These are phyloP conservation scores for Bruguiera parviflora DNA, from an alignment of 345 rosid genomes.

Conservation along the genomic window DNA sequence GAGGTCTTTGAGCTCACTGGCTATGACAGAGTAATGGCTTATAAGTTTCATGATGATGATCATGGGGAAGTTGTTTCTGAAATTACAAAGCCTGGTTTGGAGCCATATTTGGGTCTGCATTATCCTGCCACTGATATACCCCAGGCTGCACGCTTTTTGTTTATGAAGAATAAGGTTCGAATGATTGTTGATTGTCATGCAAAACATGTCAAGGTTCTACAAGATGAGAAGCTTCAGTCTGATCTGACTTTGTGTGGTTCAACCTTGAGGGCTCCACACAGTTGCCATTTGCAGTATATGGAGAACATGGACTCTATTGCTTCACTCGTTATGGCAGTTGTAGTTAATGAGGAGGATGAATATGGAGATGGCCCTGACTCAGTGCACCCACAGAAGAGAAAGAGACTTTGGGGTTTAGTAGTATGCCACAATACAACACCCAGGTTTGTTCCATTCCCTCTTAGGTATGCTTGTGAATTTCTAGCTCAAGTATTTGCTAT, in stretches of 20 bases:
- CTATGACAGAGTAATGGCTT: constrained; percentile 93
- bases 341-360: constrained; percentile 77
- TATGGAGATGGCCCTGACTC: constrained; percentile 43
- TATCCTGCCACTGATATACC: constrained; percentile 99
- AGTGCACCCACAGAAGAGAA: constrained; percentile 59
- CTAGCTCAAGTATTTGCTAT: constrained; percentile 91
- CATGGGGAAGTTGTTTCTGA: constrained; percentile 96
- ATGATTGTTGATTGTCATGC: constrained; percentile 94
- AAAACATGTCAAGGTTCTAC: constrained; percentile 81
- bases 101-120: constrained; percentile 95
- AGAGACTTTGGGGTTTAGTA: constrained; percentile 92
- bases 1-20: constrained; percentile 96
- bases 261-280: constrained; percentile 88
- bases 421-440: constrained; percentile 90
- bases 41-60: constrained; percentile 95
- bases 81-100: constrained; percentile 77
- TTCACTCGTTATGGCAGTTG: constrained; percentile 95
- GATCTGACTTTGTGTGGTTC: constrained; percentile 91
- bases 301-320: constrained; percentile 92
- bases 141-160: constrained; percentile 87
- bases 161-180: constrained; percentile 94
- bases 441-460: constrained; percentile 92
- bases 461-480: constrained; percentile 94
- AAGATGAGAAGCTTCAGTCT: constrained; percentile 76
- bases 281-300: constrained; percentile 93